phyloP scores from a whole-genome alignment of 116 monocot species.

The Cymodocea nodosa region DNA sequence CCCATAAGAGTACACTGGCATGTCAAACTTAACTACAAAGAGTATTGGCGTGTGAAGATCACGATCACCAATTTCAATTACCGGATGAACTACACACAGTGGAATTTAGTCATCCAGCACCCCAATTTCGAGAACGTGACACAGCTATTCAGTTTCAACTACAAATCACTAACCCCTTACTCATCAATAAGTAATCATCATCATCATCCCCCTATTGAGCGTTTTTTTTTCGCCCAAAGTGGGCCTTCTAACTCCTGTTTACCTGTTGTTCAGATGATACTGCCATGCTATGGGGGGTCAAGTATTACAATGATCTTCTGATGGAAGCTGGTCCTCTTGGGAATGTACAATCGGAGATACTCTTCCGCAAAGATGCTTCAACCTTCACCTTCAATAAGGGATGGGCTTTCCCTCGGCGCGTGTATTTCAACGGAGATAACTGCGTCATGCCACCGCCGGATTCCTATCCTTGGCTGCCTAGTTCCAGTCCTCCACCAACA shows the following conservation, averaged over 20 bases:
- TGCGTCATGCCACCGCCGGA: constrained; percentile 76
- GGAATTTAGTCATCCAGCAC: constrained; percentile 39
- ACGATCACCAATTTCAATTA: constrained; percentile 37
- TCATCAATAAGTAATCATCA: constrained; percentile 16
- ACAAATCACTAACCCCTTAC: constrained; percentile 16
- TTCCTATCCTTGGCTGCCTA: constrained; percentile 65
- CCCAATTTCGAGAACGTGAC: constrained; percentile 20
- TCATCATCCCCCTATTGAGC: background rate
- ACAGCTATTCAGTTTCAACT: constrained; percentile 30
- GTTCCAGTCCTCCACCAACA: constrained; percentile 11
- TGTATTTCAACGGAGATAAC: constrained; percentile 85
- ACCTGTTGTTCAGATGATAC: constrained; percentile 37
- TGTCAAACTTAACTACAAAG: constrained; percentile 38
- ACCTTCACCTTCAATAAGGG: constrained; percentile 76
- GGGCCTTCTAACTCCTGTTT: background rate
- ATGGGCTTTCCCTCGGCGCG: constrained; percentile 84
- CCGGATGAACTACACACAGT: constrained; percentile 22
- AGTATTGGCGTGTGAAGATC: constrained; percentile 40
- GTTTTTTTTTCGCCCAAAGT: background rate
- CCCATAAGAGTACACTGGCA: constrained; percentile 41
- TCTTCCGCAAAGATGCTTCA: constrained; percentile 44
- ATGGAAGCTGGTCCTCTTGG: constrained; percentile 69
- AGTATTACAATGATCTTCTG: constrained; percentile 51
- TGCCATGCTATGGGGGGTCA: constrained; percentile 41
- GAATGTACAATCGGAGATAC: constrained; percentile 81